Base-by-base conservation (phyloP, 129 eudicot genomes). In the Chrysanthemum makinoi region DNA sequence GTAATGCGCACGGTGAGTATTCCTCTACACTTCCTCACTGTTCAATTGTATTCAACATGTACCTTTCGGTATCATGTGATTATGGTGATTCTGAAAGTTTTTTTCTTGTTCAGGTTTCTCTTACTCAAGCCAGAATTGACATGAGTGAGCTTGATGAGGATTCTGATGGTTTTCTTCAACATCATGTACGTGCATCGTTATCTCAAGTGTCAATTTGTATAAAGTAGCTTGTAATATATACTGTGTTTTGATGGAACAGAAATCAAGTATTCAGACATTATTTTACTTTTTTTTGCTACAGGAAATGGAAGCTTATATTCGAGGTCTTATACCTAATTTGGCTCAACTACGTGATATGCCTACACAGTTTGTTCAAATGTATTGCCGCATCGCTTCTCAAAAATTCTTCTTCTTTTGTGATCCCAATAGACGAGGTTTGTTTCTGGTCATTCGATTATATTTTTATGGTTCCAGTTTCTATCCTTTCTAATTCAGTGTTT, bases 121-220 rank as follows among this genome's bases (percentile, higher is more conserved):
- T 94, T 62, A 94, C 98, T 48, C 98, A 94, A 80, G 98, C 98
- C 53, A 87, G 98, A 72, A 94, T 94, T 51, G 98, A 94, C 76
- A 94, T 94, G 98, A 94, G 98, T 73, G 98, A 94, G 93, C 96
- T 94, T 66, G 98, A 94, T 77, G 97, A 89, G 63, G 98, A 94
- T 86, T 94, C 98, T 62, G 98, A 94, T 80, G 98, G 98, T 66
- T 94, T 94, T 66, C 98, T 94, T 77, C 98, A 85, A 75, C 89
- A 92, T 72, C 85, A 82, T 86, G 98, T 89, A 84, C 62, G 93
- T 70, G 58, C 68, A 54, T 52, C 24, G 44, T 30, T 35, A 62
- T 65, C 44, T 68, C 17, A 16, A 59, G 52, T 65, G 48, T 54
- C 49, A 16, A 24, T 49, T 53, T 67, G 74, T 66, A 62, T 46